These are phyloP conservation scores for Pilaira anomala DNA, from an alignment of 192 early-diverging fungal species.

Conservation along the genomic window DNA sequence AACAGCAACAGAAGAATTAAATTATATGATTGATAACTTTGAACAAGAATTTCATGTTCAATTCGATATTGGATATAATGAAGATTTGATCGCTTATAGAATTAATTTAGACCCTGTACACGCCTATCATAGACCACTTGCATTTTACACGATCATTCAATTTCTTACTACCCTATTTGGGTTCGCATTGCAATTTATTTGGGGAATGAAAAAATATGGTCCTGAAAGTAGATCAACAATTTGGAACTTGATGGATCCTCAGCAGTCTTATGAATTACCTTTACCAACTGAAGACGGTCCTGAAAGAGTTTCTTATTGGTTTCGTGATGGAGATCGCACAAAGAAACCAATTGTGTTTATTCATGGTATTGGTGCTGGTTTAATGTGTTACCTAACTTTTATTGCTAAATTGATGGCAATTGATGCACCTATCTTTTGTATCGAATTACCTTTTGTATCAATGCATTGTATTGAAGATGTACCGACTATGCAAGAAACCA, in stretches of 20 bases:
- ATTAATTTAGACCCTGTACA: constrained; percentile 37
- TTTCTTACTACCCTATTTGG: constrained; percentile 10
- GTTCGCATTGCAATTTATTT: constrained; percentile 13
- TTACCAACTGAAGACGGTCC: not conserved
- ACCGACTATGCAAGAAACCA: constrained; percentile 54
- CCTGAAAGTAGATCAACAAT: constrained; percentile 5
- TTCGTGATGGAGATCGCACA: constrained; percentile 21
- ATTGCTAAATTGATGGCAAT: constrained; percentile 40
- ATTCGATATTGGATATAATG: constrained; percentile 27
- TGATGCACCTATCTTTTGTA: constrained; percentile 42
- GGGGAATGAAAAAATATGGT: constrained; percentile 24
- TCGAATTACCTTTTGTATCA: constrained; percentile 62
- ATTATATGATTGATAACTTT: constrained; percentile 24
- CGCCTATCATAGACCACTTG: constrained; percentile 26
- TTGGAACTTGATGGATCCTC: constrained; percentile 8
- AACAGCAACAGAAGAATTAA: constrained; percentile 2
- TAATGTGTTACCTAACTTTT: constrained; percentile 54
- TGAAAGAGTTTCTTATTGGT: constrained; percentile 33
- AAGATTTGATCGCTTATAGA: constrained; percentile 17
- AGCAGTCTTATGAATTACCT: not conserved
- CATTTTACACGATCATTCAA: constrained; percentile 25
- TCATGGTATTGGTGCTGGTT: constrained; percentile 67
- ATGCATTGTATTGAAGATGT: constrained; percentile 59
- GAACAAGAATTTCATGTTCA: constrained; percentile 4
- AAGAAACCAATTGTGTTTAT: constrained; percentile 42